Conservation (phyloP, 345 rosid species). For the Eucalyptus regnans region DNA sequence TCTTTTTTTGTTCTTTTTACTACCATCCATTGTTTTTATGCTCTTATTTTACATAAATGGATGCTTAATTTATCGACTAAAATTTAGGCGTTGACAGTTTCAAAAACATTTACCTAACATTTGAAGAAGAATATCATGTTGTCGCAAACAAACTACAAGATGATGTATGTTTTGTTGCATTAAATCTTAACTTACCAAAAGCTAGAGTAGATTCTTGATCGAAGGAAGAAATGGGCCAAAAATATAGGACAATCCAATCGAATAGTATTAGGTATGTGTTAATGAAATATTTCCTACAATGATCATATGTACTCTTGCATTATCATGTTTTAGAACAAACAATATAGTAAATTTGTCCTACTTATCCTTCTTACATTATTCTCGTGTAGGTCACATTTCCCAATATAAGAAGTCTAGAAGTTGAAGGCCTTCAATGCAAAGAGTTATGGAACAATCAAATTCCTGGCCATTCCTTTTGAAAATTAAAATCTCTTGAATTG, state of each 20-base stretch:
- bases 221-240: not conserved
- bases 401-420: too few species aligned
- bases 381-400: not conserved
- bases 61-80: too few species aligned
- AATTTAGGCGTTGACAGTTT: not conserved
- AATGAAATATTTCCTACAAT: not conserved
- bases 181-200: not conserved
- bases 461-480: not conserved
- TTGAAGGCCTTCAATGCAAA: not conserved
- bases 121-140: not conserved
- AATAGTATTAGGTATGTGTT: not conserved
- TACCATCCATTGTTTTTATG: too few species aligned
- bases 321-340: too few species aligned
- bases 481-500: not conserved
- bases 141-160: not conserved
- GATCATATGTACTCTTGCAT: too few species aligned
- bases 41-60: too few species aligned
- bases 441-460: not conserved
- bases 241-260: not conserved
- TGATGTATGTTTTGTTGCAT: not conserved
- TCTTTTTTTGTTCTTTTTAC: too few species aligned
- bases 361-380: not conserved
- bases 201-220: not conserved
- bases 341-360: not conserved
- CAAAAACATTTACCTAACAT: not conserved